Evolutionary conservation across 2,329 filamentous ascomycete species (phyloP).

Genomic region (Ascomycota sp.): DNA sequence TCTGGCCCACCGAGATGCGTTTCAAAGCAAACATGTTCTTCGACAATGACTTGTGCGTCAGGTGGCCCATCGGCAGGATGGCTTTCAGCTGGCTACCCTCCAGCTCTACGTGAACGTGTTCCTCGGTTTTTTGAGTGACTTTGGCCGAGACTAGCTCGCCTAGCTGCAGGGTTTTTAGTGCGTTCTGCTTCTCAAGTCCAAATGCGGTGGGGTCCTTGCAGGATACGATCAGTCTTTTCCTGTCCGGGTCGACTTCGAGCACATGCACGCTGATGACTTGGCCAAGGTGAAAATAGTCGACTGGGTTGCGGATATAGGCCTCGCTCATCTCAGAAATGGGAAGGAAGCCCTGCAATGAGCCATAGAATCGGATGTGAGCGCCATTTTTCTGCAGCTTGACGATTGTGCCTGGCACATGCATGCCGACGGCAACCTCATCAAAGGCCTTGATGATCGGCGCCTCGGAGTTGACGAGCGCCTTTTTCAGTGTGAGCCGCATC

Average conservation of each 20-base stretch:
- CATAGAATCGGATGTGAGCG: constrained; percentile 85
- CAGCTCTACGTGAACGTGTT: constrained; percentile 60
- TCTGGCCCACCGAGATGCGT: constrained; percentile 69
- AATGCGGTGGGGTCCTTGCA: constrained; percentile 78
- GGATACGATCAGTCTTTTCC: constrained; percentile 60
- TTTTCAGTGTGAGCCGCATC: constrained; percentile 80
- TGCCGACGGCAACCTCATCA: constrained; percentile 49
- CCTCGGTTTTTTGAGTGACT: constrained; percentile 61
- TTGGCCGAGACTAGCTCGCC: constrained; percentile 60
- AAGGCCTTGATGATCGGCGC: constrained; percentile 60
- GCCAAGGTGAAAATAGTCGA: constrained; percentile 71
- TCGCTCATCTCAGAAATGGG: constrained; percentile 97
- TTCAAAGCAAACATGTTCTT: constrained; percentile 62
- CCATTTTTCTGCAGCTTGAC: constrained; percentile 60
- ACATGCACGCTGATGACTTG: constrained; percentile 85
- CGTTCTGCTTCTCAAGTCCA: constrained; percentile 53
- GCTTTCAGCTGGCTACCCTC: constrained; percentile 56
- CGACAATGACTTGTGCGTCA: constrained; percentile 64
- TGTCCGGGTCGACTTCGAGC: constrained; percentile 55
- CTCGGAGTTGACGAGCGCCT: constrained; percentile 81
- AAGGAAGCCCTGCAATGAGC: constrained; percentile 62
- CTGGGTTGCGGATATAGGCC: constrained; percentile 76
- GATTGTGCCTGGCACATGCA: constrained; percentile 71
- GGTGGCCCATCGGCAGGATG: constrained; percentile 53
- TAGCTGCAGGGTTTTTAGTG: constrained; percentile 51